Conservation (phyloP, 2,329 filamentous ascomycete genomes). For the Xylariaceae sp. region DNA sequence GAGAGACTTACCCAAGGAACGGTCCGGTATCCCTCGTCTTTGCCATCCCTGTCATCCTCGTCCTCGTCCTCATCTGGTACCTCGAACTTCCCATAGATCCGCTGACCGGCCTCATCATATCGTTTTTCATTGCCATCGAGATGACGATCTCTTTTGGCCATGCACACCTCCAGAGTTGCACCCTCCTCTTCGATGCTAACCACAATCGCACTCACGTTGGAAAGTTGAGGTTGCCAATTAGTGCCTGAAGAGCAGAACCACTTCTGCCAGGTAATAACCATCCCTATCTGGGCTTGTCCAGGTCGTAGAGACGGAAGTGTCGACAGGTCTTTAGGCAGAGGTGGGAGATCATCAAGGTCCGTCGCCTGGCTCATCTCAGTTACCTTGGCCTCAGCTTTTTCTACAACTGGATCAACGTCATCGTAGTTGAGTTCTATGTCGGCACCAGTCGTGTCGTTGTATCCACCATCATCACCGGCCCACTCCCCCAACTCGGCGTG, state of each 20-base stretch:
- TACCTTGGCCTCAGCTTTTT: conserved; percentile 23
- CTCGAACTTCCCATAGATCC: conserved; percentile 76
- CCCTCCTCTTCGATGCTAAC: conserved; percentile 51
- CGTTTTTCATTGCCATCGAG: conserved; percentile 52
- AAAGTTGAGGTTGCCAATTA: conserved; percentile 62
- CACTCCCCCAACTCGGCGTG: conserved; percentile 37
- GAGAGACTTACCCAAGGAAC: conserved; percentile 43
- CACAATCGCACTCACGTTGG: conserved; percentile 62
- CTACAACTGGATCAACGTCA: conserved; percentile 32
- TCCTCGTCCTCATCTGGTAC: conserved; percentile 62
- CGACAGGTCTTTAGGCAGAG: conserved; percentile 54
- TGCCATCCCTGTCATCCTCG: conserved; percentile 45
- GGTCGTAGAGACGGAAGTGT: conserved; percentile 48
- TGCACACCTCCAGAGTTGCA: conserved; percentile 51
- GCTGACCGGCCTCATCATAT: conserved; percentile 66
- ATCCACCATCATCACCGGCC: conserved; percentile 23
- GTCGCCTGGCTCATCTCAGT: conserved; percentile 43
- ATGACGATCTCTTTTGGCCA: conserved; percentile 66
- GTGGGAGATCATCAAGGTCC: conserved; percentile 57
- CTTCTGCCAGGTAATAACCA: conserved; percentile 67
- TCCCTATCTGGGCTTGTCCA: conserved; percentile 50
- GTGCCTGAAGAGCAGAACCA: conserved; percentile 58
- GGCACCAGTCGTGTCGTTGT: conserved; percentile 21
- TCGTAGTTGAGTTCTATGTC: conserved; percentile 41
- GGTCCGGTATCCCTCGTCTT: conserved; percentile 58